phyloP scores from a whole-genome alignment of 768 basidiomycete genomes.

The Leccinum rimulosum region DNA sequence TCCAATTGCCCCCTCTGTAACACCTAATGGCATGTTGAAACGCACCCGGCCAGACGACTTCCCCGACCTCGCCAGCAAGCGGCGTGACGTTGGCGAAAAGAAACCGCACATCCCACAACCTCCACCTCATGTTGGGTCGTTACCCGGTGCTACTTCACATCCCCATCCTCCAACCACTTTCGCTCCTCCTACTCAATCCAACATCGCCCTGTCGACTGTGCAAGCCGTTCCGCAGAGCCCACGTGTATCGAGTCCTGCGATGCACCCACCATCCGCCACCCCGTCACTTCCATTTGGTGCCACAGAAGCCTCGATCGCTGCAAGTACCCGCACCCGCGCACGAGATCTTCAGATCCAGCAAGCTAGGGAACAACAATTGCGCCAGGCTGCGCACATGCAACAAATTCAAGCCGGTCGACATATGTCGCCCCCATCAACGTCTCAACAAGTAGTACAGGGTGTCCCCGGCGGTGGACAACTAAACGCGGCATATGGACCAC shows the following conservation, averaged over 20 bases:
- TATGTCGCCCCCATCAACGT: slow-evolving; percentile 41
- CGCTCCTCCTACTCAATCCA: slow-evolving; percentile 18
- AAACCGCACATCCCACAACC: slow-evolving; percentile 47
- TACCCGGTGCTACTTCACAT: slow-evolving; percentile 17
- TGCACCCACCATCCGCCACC: slow-evolving; percentile 26
- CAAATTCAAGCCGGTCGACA: slow-evolving; percentile 37
- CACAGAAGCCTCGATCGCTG: slow-evolving; percentile 35
- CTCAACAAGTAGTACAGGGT: slow-evolving; percentile 21
- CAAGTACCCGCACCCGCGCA: slow-evolving; percentile 31
- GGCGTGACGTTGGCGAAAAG: slow-evolving; percentile 67
- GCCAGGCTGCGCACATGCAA: slow-evolving; percentile 33
- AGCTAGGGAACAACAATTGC: slow-evolving; percentile 33
- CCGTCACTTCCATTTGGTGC: slow-evolving; percentile 33
- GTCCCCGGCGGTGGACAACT: slow-evolving; percentile 15
- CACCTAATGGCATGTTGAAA: slow-evolving; percentile 44
- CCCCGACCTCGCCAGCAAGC: slow-evolving; percentile 50
- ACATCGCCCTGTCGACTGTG: slow-evolving; percentile 12
- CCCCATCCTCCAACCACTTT: slow-evolving; percentile 23
- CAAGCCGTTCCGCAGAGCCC: slow-evolving; percentile 29
- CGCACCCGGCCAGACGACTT: slow-evolving; percentile 60
- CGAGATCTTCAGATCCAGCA: slow-evolving; percentile 38
- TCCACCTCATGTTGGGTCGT: slow-evolving; percentile 14
- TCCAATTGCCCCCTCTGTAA: slow-evolving; percentile 15
- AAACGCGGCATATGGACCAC: slow-evolving; percentile 28
- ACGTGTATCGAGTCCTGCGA: slow-evolving; percentile 33